Evolutionary conservation across 108 stramenopile species (phyloP), one percentile per base, ranked within the genome.

Genomic region (Cylindrotheca fusiformis): DNA sequence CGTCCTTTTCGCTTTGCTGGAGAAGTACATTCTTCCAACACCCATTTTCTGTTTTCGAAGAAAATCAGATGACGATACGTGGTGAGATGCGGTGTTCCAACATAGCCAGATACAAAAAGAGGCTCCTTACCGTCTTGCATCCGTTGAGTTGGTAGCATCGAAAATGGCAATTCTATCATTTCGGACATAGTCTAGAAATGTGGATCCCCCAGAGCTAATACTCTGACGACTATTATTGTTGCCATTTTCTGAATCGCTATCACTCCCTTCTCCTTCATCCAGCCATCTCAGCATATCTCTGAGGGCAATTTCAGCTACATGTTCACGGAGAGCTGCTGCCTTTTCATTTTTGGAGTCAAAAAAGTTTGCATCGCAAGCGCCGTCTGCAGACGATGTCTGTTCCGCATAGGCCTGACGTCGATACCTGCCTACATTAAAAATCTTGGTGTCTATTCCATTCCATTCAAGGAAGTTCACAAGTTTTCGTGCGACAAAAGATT

Each of bases 91-190:
- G n/a, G n/a, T n/a, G n/a, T n/a, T n/a, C n/a, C n/a, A n/a, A n/a
- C n/a, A n/a, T n/a, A n/a, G n/a, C n/a, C n/a, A n/a, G n/a, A n/a
- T n/a, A n/a, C n/a, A n/a, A n/a, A n/a, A n/a, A n/a, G n/a, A n/a
- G n/a, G n/a, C n/a, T n/a, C n/a, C n/a, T n/a, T n/a, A 62, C 12
- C 95, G 51, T 47, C 95, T 71, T 33, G 74, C 73, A 21, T 67
- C 65, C 1, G 97, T 97, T n/a, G 95, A 95, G 55, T 98, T 98
- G 20, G 97, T 98, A 0, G 97, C 97, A 76, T 98, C 97, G 65
- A 96, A 98, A 21, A 98, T 90, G 8, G 94, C 97, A 52, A 97
- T 85, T 2, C 84, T 63, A 52, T 86, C 86, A 27, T 56, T 51
- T 4, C 28, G 51, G 6, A 50, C 32, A 28, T 52, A 18, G n/a